Base-by-base conservation (phyloP, 2,329 filamentous ascomycete species). In the Emergomyces orientalis region DNA sequence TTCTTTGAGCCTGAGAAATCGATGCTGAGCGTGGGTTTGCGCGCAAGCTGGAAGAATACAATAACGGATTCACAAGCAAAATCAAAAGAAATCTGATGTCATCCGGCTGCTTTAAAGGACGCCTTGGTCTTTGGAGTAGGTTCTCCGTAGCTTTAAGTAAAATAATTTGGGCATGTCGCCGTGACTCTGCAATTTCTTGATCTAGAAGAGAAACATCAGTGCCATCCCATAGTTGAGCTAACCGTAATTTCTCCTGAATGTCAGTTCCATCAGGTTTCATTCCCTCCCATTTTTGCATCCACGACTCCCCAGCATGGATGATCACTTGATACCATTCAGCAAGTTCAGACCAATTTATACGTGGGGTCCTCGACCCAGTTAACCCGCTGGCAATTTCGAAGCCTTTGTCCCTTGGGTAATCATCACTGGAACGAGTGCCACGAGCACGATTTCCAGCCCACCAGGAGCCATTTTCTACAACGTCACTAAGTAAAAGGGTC, bases 381-480 rank as follows among this genome's bases (percentile, higher is more conserved):
- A 80, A 72, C 19, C 71, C 65, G 43, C 71, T 72, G 54, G 69
- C 68, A 17, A 68, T 67, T 37, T 70, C 69, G 8, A 70, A 63
- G 17, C 65, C 68, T 52, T 71, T 72, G 34, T 76, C 74, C 66
- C 75, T 75, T 27, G 74, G 67, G 61, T 73, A 63, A 7, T 68
- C 60, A 54, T 71, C 70, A 58, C 69, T 67, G 13, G 69, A 67
- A 19, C 71, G 70, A 62, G 72, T 68, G 67, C 71, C 68, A 71
- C 75, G 65, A 67, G 70, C 68, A 69, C 82, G 79, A 58, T 81
- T 81, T 1, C 87, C 88, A 56, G 87, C 86, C 89, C 89, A 93
- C 90, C 89, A 93, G 8, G 83, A 84, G 2, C 88, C 89, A 70
- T 94, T 94, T 71, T 94, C 90, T 0, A 87, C 88, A 67, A 92